A percentile compares a stretch with the other conserved stretches of the same genome.
These are phyloP conservation scores for Lichtheimia ramosa DNA, from an alignment of 371 early-diverging fungal species.

Conservation along the genomic window DNA sequence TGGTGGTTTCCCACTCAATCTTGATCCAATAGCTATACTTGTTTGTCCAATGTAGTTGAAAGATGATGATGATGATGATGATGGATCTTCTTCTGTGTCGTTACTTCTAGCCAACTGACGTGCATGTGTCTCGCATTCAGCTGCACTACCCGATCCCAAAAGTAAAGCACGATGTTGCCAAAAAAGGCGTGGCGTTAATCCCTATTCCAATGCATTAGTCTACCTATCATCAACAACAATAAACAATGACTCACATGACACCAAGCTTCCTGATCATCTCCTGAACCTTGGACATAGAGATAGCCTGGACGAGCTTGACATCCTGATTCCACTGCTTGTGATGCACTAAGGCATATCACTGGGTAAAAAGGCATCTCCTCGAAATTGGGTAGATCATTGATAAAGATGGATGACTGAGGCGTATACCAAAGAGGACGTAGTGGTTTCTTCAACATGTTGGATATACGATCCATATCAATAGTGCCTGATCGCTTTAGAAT, in stretches of 20 bases:
- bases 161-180: conserved; percentile 66
- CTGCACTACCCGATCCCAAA: conserved; percentile 31
- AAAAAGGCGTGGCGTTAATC: conserved; percentile 59
- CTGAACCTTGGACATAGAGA: conserved; percentile 87
- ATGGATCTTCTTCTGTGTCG: conserved; percentile 7
- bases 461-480: conserved; percentile 50
- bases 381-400: conserved; percentile 51
- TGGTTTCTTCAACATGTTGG: conserved; percentile 55
- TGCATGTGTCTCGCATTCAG: conserved; percentile 51
- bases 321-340: conserved; percentile 60
- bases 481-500: conserved; percentile 8
- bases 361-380: conserved; percentile 57
- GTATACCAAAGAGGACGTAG: conserved; percentile 83
- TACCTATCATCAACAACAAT: background rate
- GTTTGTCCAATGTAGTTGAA: conserved; percentile 59
- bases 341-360: conserved; percentile 75
- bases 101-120: conserved; percentile 28
- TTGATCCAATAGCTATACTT: conserved; percentile 60
- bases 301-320: conserved; percentile 49
- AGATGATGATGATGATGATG: background rate
- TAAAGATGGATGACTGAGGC: conserved; percentile 55
- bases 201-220: conserved; percentile 8
- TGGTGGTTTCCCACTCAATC: conserved; percentile 51
- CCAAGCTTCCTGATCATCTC: conserved; percentile 90
- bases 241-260: conserved; percentile 19